phyloP scores from a whole-genome alignment of 2,329 filamentous ascomycete species.

The Camillea tinctor region DNA sequence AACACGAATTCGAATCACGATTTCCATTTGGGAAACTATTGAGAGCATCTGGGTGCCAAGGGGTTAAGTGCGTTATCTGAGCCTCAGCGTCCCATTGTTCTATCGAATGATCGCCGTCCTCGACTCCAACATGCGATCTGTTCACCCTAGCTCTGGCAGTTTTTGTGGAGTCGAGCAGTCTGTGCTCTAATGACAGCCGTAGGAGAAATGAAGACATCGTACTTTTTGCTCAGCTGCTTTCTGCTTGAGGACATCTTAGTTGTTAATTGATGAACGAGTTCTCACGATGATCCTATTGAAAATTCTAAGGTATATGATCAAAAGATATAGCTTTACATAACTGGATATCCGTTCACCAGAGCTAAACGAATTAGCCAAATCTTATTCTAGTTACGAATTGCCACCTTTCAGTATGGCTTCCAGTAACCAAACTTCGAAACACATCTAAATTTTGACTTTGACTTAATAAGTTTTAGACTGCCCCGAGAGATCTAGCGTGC shows the following conservation, averaged over 20 bases:
- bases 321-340: neutral
- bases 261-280: neutral
- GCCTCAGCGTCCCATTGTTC: neutral
- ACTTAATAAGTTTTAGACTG: too few species aligned
- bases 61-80: neutral
- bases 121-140: neutral
- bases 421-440: too few species aligned
- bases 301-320: neutral
- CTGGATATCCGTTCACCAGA: neutral
- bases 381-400: too few species aligned
- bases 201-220: neutral
- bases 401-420: too few species aligned
- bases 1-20: neutral
- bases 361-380: neutral
- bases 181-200: neutral
- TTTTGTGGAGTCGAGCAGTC: neutral
- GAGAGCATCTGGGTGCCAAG: neutral
- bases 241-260: too few species aligned
- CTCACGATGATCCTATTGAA: neutral
- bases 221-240: neutral
- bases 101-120: neutral
- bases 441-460: too few species aligned
- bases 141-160: neutral
- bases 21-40: neutral
- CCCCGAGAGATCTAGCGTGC: too few species aligned